Percentiles rank a stretch among this genome's conserved stretches.
Conservation (phyloP, 2,329 filamentous ascomycete species). For the Scedosporium aurantiacum region DNA sequence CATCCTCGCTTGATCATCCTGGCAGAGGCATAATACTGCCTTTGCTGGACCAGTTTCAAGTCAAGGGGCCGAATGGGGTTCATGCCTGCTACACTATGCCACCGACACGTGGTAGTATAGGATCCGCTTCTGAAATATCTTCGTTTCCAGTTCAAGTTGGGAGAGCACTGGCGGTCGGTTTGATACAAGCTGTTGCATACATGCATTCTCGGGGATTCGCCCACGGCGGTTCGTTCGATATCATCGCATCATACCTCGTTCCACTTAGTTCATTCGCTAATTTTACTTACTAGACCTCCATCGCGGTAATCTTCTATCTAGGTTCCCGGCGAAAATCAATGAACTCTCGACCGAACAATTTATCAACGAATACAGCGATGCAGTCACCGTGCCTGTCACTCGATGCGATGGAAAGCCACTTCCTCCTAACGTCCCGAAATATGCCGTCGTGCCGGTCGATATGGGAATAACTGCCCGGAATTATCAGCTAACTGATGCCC, state of each 20-base stretch:
- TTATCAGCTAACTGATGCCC: conserved; percentile 17
- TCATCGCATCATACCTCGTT: neutral
- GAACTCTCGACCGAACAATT: conserved; percentile 20
- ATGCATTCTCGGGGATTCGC: neutral
- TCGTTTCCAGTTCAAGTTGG: neutral
- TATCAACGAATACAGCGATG: conserved; percentile 18
- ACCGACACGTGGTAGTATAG: neutral
- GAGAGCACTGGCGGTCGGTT: neutral
- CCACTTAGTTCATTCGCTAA: neutral
- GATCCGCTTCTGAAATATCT: neutral
- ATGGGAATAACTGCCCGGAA: conserved; percentile 18
- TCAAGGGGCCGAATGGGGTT: neutral
- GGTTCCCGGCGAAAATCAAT: conserved; percentile 10
- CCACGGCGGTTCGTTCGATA: neutral
- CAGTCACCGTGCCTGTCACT: conserved; percentile 17
- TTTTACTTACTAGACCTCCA: conserved; percentile 13
- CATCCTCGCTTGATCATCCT: neutral
- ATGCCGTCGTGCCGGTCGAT: conserved; percentile 12
- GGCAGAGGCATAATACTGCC: no score
- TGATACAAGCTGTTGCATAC: neutral
- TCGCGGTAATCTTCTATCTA: conserved; percentile 15
- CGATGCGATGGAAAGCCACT: conserved; percentile 15
- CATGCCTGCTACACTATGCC: neutral
- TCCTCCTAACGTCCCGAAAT: conserved; percentile 16
- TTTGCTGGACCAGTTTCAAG: neutral